Evolutionary conservation across 164 flowering plant species (phyloP).

Genomic region (Warburgia ugandensis): DNA sequence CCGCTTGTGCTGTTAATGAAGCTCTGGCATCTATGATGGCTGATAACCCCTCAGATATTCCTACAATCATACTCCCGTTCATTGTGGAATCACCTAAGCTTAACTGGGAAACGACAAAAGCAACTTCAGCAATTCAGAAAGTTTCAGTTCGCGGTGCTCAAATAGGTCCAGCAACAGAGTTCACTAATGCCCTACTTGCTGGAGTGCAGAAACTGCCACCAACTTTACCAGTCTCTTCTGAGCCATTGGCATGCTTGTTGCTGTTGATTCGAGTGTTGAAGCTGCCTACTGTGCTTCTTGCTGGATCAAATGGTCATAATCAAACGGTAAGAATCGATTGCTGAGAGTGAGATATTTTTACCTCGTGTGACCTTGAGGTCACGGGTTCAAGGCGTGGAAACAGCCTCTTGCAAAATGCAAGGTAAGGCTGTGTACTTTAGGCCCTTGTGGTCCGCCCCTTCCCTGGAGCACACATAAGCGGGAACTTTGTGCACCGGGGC

Average conservation of each 20-base stretch:
- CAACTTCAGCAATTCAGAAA: constrained; percentile 6
- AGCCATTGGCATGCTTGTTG: constrained; percentile 53
- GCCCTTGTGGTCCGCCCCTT: too few species aligned
- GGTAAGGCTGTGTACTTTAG: too few species aligned
- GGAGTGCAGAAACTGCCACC: constrained; percentile 35
- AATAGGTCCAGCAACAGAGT: constrained; percentile 44
- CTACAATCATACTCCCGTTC: constrained; percentile 50
- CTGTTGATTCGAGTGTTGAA: constrained; percentile 44
- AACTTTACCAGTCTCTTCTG: constrained; percentile 44
- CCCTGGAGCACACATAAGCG: too few species aligned
- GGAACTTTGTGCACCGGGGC: too few species aligned
- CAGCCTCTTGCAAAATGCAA: too few species aligned
- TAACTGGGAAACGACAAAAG: constrained; percentile 25
- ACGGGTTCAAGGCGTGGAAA: too few species aligned
- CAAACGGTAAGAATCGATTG: constrained; percentile 14
- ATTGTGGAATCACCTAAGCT: constrained; percentile 43
- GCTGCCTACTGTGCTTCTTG: constrained; percentile 47
- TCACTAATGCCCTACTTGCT: constrained; percentile 22
- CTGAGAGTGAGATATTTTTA: too few species aligned
- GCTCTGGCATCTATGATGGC: constrained; percentile 34
- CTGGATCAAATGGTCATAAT: constrained; percentile 34
- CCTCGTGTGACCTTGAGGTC: too few species aligned
- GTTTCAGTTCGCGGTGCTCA: constrained; percentile 37
- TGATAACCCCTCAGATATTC: constrained; percentile 30
- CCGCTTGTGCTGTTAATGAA: constrained; percentile 58